Conservation (phyloP, 371 early-diverging fungal species). For the Choanephora cucurbitarum region DNA sequence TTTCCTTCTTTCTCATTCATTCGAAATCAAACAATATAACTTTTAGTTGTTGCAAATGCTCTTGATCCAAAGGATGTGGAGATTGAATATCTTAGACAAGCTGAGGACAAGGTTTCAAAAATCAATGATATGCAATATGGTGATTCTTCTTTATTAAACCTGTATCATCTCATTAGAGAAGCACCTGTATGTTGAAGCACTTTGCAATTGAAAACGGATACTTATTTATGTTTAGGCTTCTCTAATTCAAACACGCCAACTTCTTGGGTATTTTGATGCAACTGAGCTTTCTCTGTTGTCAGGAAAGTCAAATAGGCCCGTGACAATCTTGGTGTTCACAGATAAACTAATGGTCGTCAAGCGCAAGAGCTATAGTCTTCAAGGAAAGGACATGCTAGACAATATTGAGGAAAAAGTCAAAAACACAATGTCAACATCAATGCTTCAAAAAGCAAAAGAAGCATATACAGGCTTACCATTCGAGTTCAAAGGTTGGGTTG, state of each 20-base stretch:
- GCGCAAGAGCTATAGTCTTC: slow-evolving; percentile 31
- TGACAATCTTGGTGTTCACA: slow-evolving; percentile 45
- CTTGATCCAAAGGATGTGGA: slow-evolving; percentile 21
- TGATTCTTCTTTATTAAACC: slow-evolving; percentile 21
- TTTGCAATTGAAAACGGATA: no score
- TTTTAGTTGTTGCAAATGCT: slow-evolving; percentile 10
- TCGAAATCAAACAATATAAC: not conserved
- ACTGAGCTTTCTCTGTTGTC: slow-evolving; percentile 38
- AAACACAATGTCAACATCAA: slow-evolving; percentile 18
- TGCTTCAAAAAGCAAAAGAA: slow-evolving; percentile 26
- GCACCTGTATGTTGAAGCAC: slow-evolving; percentile 34
- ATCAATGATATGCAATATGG: slow-evolving; percentile 34
- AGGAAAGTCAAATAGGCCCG: slow-evolving; percentile 32
- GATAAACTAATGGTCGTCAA: slow-evolving; percentile 49
- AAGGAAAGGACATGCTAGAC: slow-evolving; percentile 17
- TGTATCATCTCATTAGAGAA: slow-evolving; percentile 42
- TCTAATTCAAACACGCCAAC: slow-evolving; percentile 36
- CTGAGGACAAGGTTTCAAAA: slow-evolving; percentile 10
- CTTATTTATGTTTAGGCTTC: slow-evolving; percentile 11
- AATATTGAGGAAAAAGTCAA: slow-evolving; percentile 26
- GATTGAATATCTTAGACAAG: slow-evolving; percentile 6
- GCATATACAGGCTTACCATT: slow-evolving; percentile 10
- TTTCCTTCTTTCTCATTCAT: not conserved
- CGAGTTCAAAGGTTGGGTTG: slow-evolving; percentile 54
- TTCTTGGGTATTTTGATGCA: slow-evolving; percentile 44